Conservation (phyloP, 2,329 filamentous ascomycete genomes). For the Aspergillus nomiae region DNA sequence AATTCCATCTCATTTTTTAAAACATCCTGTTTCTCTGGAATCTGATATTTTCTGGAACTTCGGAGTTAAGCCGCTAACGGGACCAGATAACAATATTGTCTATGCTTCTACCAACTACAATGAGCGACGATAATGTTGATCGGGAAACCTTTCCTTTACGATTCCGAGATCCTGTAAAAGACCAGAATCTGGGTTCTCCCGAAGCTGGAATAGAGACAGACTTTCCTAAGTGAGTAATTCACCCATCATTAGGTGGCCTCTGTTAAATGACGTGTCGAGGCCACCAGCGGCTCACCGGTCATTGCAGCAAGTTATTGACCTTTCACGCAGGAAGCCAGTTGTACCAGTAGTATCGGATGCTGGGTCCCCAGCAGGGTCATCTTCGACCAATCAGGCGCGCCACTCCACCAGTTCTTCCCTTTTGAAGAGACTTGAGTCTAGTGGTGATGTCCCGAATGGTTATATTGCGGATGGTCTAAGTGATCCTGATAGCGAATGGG, state of each 20-base stretch:
- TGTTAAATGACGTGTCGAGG: neutral
- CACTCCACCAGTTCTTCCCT: constrained; percentile 20
- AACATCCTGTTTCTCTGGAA: neutral
- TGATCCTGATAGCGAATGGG: constrained; percentile 12
- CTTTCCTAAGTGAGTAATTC: constrained; percentile 17
- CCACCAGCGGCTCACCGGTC: neutral
- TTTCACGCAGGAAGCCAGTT: constrained; percentile 11
- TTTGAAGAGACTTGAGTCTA: constrained; percentile 18
- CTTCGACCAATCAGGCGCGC: constrained; percentile 18
- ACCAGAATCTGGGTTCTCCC: constrained; percentile 7
- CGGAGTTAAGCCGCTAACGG: constrained; percentile 11
- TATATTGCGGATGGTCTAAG: constrained; percentile 16
- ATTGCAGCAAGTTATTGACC: constrained; percentile 12
- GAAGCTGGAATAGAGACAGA: constrained; percentile 4
- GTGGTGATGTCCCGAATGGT: constrained; percentile 14
- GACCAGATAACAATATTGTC: constrained; percentile 24
- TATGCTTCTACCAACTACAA: constrained; percentile 17
- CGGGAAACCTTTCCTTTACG: constrained; percentile 19
- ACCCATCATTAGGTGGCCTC: neutral
- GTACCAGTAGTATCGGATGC: constrained; percentile 16
- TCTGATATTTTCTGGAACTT: neutral
- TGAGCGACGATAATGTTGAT: constrained; percentile 22
- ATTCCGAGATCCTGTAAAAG: constrained; percentile 10
- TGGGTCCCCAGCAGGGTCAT: constrained; percentile 16
- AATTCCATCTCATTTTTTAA: neutral